A percentile compares a stretch with the other conserved stretches of the same genome.
These are phyloP conservation scores for Bryoglossum gracile DNA, from an alignment of 495 filamentous ascomycete genomes.

Conservation along the genomic window DNA sequence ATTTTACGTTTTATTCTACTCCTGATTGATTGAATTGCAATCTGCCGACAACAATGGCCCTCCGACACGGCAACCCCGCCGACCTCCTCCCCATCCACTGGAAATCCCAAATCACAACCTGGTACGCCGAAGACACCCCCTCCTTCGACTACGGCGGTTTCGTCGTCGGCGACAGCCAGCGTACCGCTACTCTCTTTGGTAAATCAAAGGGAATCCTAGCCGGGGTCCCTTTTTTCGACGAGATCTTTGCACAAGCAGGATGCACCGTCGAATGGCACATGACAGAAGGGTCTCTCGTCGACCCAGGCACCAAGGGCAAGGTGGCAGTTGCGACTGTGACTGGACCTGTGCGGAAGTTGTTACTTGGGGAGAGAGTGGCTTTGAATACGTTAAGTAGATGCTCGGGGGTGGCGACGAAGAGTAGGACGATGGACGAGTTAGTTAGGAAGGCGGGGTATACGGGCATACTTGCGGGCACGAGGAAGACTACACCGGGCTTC, in stretches of 20 bases:
- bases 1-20: background rate
- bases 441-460: slow-evolving; percentile 59
- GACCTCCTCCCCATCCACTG: slow-evolving; percentile 80
- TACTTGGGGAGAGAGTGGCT: slow-evolving; percentile 88
- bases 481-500: slow-evolving; percentile 96
- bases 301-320: slow-evolving; percentile 46
- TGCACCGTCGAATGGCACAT: slow-evolving; percentile 88
- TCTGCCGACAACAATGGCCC: slow-evolving; percentile 36
- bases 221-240: slow-evolving; percentile 90
- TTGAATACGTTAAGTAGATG: slow-evolving; percentile 88
- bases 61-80: slow-evolving; percentile 64
- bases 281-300: slow-evolving; percentile 62
- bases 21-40: background rate
- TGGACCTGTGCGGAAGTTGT: slow-evolving; percentile 76
- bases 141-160: slow-evolving; percentile 96
- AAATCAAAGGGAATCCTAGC: slow-evolving; percentile 85
- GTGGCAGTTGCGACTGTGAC: slow-evolving; percentile 69
- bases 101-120: slow-evolving; percentile 70
- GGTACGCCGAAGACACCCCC: slow-evolving; percentile 93
- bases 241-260: slow-evolving; percentile 82
- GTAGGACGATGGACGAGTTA: slow-evolving; percentile 39
- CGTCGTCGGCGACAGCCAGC: slow-evolving; percentile 74
- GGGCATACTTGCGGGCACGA: slow-evolving; percentile 84
- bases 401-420: slow-evolving; percentile 82
- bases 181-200: slow-evolving; percentile 78